Base-by-base conservation (phyloP, 2,329 filamentous ascomycete genomes). In the Apiospora phragmitis region DNA sequence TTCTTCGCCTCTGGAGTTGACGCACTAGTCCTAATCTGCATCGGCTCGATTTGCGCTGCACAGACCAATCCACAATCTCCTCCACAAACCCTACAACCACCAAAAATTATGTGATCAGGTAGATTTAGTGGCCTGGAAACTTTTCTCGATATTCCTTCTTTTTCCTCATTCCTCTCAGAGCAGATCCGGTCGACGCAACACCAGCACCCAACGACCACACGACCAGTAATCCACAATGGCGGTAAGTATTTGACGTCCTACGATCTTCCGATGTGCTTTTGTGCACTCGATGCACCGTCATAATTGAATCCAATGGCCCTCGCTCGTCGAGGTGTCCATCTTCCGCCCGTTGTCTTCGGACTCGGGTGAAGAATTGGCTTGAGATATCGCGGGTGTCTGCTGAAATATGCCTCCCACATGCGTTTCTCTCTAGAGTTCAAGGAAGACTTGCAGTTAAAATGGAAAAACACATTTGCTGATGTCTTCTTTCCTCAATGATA, bases 401-500 rank as follows among this genome's bases (percentile, higher is more conserved):
- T 86, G 86, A 85, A 86, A 89, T 86, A 87, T 83, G 83, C 81
- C 80, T 80, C 80, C 76, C 81, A 84, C 18, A 74, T 72, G 68
- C 68, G 71, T 55, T 85, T 88, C 92, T 96, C 94, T 92, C 87
- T 97, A 97, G 94, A 97, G 94, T 92, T 93, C 86, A 92, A 90
- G 92, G 91, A 93, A 94, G 92, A 93, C 88, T 82, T 38, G 84
- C 88, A 87, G 86, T 86, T 85, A 86, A 62, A 62, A 90, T 91
- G 89, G 88, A 92, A 92, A 89, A 91, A 92, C 89, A 91, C 90
- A 90, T 88, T 89, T 86, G 92, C 94, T 98, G 93, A 97, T 94
- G 88, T 94, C 92, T 94, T 97, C 93, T 96, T 95, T 97, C 94
- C 95, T 98, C 95, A 96, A 98, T 98, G 95, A 98, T 89, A 98